Evolutionary conservation across 2,329 filamentous ascomycete genomes (phyloP).

Genomic region (Xylaria sp.): DNA sequence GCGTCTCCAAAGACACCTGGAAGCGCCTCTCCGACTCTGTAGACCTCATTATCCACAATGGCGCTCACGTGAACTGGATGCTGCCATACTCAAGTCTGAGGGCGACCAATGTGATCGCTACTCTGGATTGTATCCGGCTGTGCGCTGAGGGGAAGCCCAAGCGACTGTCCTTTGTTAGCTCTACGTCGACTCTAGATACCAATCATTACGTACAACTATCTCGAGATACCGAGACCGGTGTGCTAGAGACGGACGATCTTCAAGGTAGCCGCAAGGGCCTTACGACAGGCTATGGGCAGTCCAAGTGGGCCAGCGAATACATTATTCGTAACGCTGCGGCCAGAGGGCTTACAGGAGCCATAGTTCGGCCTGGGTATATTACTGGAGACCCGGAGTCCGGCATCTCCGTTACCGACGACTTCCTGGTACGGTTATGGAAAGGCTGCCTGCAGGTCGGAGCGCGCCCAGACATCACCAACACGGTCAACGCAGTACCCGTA

Average conservation of each 20-base stretch:
- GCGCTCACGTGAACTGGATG: conserved; percentile 85
- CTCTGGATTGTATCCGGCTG: conserved; percentile 51
- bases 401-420: conserved; percentile 85
- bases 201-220: conserved; percentile 83
- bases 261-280: conserved; percentile 80
- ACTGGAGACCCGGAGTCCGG: conserved; percentile 78
- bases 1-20: neutral
- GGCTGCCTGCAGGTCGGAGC: conserved; percentile 83
- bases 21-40: conserved; percentile 67
- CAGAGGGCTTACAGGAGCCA: conserved; percentile 78
- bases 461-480: conserved; percentile 83
- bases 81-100: conserved; percentile 78
- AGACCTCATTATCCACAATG: conserved; percentile 85
- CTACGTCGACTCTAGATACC: conserved; percentile 83
- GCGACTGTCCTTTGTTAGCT: conserved; percentile 80
- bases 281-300: conserved; percentile 88
- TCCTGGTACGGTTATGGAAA: conserved; percentile 86
- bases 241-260: conserved; percentile 82
- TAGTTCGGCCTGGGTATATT: conserved; percentile 88
- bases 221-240: conserved; percentile 70
- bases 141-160: neutral
- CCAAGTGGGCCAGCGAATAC: conserved; percentile 76
- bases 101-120: conserved; percentile 80
- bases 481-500: conserved; percentile 73
- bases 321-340: conserved; percentile 81